Percentiles rank a stretch among this genome's conserved stretches.
phyloP scores from a whole-genome alignment of 495 filamentous ascomycete genomes.

The Penicillium psychrofluorescens region DNA sequence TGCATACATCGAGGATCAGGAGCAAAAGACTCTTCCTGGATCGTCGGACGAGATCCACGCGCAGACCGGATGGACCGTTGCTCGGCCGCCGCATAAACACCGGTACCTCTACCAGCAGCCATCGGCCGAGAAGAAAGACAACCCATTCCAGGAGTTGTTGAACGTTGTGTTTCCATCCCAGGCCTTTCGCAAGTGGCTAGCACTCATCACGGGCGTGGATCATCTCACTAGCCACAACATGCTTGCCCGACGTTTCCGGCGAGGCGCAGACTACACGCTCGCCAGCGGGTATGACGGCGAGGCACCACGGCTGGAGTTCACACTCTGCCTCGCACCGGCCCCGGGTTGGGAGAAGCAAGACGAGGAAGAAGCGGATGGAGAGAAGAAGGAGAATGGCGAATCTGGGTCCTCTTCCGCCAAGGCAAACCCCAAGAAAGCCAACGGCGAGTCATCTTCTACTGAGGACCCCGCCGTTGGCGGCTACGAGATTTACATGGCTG shows the following conservation, averaged over 20 bases:
- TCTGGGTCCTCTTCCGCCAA: slow-evolving; percentile 4
- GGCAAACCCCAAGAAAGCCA: slow-evolving; percentile 11
- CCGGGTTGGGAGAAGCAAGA: slow-evolving; percentile 73
- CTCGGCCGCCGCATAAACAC: slow-evolving; percentile 89
- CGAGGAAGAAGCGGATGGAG: slow-evolving; percentile 45
- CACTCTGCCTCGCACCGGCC: slow-evolving; percentile 74
- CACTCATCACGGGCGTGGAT: slow-evolving; percentile 68
- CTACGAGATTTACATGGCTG: slow-evolving; percentile 89
- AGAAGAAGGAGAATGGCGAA: slow-evolving; percentile 28
- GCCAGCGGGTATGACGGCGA: slow-evolving; percentile 73
- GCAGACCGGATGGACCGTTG: slow-evolving; percentile 59
- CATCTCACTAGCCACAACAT: slow-evolving; percentile 54
- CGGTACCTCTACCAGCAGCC: slow-evolving; percentile 76
- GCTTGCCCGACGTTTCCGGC: slow-evolving; percentile 75
- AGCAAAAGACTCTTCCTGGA: slow-evolving; percentile 37
- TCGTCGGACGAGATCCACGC: slow-evolving; percentile 53
- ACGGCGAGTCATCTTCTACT: slow-evolving; percentile 20
- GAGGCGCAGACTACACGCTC: slow-evolving; percentile 84
- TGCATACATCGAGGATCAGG: slow-evolving; percentile 58
- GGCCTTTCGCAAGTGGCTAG: slow-evolving; percentile 88
- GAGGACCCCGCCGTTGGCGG: slow-evolving; percentile 63
- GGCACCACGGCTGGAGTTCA: slow-evolving; percentile 78
- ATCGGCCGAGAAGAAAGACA: slow-evolving; percentile 23
- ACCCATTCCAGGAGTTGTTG: slow-evolving; percentile 69
- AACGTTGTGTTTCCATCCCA: slow-evolving; percentile 71